A percentile compares a stretch with the other conserved stretches of the same genome.
These are phyloP conservation scores for Candida sonorensis DNA, from an alignment of 805 yeast genomes.

Conservation along the genomic window DNA sequence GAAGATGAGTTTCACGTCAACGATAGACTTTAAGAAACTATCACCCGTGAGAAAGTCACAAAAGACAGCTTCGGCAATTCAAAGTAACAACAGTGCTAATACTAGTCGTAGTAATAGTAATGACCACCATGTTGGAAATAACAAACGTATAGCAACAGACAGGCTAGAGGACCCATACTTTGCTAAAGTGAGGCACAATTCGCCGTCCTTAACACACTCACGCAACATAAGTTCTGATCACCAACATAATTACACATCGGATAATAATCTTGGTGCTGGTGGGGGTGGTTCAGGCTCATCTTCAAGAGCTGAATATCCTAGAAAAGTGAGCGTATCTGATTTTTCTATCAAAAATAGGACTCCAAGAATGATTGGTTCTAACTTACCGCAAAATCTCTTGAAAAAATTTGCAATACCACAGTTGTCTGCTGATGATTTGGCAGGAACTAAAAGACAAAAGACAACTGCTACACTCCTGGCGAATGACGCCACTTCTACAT, in stretches of 20 bases:
- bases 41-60: constrained; percentile 5
- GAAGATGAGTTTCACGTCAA: too few species aligned
- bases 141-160: too few species aligned
- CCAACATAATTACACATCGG: background rate
- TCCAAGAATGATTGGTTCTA: constrained; percentile 15
- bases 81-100: background rate
- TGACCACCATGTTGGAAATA: too few species aligned
- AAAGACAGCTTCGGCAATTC: background rate
- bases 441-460: background rate
- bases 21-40: constrained; percentile 3
- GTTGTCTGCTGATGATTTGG: constrained; percentile 11
- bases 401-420: constrained; percentile 11
- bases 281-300: too few species aligned
- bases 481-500: too few species aligned
- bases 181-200: too few species aligned
- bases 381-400: constrained; percentile 11
- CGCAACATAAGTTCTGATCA: too few species aligned
- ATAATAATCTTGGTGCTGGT: too few species aligned
- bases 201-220: too few species aligned
- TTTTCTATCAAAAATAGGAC: constrained; percentile 6
- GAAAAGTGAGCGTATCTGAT: constrained; percentile 1
- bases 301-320: too few species aligned
- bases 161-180: too few species aligned
- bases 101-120: background rate
- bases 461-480: too few species aligned